These are phyloP conservation scores for Nannizziopsis arthrosporioides DNA, from an alignment of 2,329 filamentous ascomycete genomes.

Conservation along the genomic window DNA sequence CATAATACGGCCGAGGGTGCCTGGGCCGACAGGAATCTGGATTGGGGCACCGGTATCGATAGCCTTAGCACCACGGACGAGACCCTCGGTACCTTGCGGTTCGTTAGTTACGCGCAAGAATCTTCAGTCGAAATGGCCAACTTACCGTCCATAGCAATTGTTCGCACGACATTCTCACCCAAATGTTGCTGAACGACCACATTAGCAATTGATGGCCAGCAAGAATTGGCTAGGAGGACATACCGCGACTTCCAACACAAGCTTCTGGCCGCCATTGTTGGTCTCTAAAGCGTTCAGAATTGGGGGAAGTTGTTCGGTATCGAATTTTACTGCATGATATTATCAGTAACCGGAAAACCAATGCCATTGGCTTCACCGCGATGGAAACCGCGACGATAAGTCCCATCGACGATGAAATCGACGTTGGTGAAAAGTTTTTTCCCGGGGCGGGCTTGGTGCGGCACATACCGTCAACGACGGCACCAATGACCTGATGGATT, in stretches of 20 bases:
- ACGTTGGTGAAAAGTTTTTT: slow-evolving; percentile 30
- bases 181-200: slow-evolving; percentile 77
- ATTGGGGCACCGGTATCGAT: slow-evolving; percentile 88
- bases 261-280: slow-evolving; percentile 82
- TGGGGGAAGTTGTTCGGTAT: slow-evolving; percentile 78
- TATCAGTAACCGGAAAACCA: slow-evolving; percentile 20
- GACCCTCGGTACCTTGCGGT: slow-evolving; percentile 85
- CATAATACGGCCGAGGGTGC: slow-evolving; percentile 96
- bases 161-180: slow-evolving; percentile 96
- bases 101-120: not conserved
- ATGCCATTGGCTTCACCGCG: slow-evolving; percentile 2
- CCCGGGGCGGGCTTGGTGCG: slow-evolving; percentile 18
- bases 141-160: slow-evolving; percentile 99
- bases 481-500: slow-evolving; percentile 83
- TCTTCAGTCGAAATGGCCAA: slow-evolving; percentile 7
- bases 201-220: not conserved
- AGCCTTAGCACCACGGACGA: slow-evolving; percentile 79
- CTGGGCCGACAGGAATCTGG: slow-evolving; percentile 86
- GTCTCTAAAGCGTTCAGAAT: slow-evolving; percentile 97
- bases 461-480: slow-evolving; percentile 87
- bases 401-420: slow-evolving; percentile 9
- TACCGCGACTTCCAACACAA: slow-evolving; percentile 95
- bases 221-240: slow-evolving; percentile 25
- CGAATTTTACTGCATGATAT: slow-evolving; percentile 73
- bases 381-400: not conserved